Base-by-base conservation (phyloP, 352 stramenopile genomes). In the Thraustochytrium sp. region DNA sequence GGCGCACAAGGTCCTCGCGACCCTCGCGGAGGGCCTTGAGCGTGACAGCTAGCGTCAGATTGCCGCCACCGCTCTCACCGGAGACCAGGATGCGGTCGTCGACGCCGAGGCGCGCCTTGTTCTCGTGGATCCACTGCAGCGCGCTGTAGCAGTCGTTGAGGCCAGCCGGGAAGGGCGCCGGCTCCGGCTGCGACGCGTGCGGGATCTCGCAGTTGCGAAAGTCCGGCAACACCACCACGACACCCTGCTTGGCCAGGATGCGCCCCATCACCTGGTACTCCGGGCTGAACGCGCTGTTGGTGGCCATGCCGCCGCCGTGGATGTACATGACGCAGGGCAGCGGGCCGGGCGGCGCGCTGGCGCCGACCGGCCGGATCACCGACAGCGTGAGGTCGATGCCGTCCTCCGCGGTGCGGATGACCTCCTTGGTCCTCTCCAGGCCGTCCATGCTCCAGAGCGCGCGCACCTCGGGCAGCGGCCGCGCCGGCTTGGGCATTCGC, bases 171-270 rank as follows among this genome's bases (percentile, higher is more conserved):
- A 65, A 82, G 13, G 55, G 29, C 29, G 55, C 55, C 9, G 38
- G 18, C 29, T 64, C 55, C 8, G 44, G 73, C n/a, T 82, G 36
- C 11, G 46, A 26, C 73, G 49, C 49, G 11, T n/a, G 11, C 51
- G n/a, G n/a, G 16, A 42, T 38, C 31, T 53, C 73, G 44, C 49
- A 59, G 73, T 82, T 82, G n/a, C 73, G 73, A 63, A 82, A 82
- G 49, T 82, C 73, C 4, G 48, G 31, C 9, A 38, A 5, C 8
- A 82, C 73, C 5, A 82, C 73, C 9, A 74, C 34, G 8, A 63
- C 3, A 49, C 73, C 44, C 73, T 74, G 40, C 40, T 59, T 65
- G 55, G 73, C 73, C 44, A 82, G 2, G 9, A 65, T 21, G n/a
- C 65, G 42, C 21, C 49, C n/a, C 5, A 63, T 11, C 9, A 36